Evolutionary conservation across 177 flowering plant species (phyloP), one percentile per base, ranked within the genome.

Genomic region (Vitis hybrid): DNA sequence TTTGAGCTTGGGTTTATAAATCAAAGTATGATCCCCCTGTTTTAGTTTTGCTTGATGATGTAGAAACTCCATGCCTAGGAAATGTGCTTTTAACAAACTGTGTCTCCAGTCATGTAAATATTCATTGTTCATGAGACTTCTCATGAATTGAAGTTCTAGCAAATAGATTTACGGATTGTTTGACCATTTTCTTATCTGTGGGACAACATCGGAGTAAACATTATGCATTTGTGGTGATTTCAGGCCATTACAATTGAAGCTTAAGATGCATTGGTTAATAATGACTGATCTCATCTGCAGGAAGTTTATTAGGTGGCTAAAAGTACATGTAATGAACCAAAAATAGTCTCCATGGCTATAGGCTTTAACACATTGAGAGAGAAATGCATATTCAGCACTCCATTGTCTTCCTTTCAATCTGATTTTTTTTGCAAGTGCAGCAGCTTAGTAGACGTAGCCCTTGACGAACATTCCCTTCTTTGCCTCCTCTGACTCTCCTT

Each of bases 401-500:
- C 71, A 8, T 70, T 74, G 51, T 56, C 68, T 5, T 66, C 74
- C 18, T 56, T 7, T 69, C 56, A 56, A 58, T 60, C 60, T 60
- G 52, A 73, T 62, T 10, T 62, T 57, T 54, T 64, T 14, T 34
- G 13, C n/a, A 14, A 56, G 13, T 64, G 18, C 59, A 32, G 9
- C 34, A 60, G 61, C 80, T 85, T 80, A 92, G 87, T 91, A 92
- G 12, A 66, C 72, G 70, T 91, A 92, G 68, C 91, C 93, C 85
- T 91, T 91, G 72, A 88, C 96, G 56, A 88, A 89, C 90, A 89
- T 84, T 30, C 87, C 92, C 72, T 92, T 19, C 82, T 91, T 92
- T 18, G 97, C 86, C 75, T 89, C 97, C 60, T 88, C 94, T 2
- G 94, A 85, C 70, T 92, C 97, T 3, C 97, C 97, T 77, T 89